phyloP scores from a whole-genome alignment of 768 basidiomycete species.

The Boletales sp. region DNA sequence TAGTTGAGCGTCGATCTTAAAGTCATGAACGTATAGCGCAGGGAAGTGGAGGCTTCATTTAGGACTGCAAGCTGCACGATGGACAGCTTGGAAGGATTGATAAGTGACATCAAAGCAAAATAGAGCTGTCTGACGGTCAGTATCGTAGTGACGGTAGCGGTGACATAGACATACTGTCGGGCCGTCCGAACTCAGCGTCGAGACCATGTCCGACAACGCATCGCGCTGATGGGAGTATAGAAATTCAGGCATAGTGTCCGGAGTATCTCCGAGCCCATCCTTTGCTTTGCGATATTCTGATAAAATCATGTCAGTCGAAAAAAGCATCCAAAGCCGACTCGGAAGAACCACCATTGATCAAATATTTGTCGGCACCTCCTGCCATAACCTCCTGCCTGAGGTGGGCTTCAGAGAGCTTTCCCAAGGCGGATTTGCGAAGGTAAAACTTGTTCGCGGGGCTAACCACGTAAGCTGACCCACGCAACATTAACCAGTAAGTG shows the following conservation, averaged over 20 bases:
- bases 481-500: neutral
- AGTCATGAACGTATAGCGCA: constrained; percentile 21
- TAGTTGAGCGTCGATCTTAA: constrained; percentile 3
- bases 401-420: neutral
- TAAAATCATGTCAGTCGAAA: neutral
- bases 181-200: constrained; percentile 11
- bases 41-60: constrained; percentile 20
- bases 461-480: constrained; percentile 16
- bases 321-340: neutral
- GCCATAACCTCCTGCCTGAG: constrained; percentile 23
- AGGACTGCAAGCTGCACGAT: constrained; percentile 30
- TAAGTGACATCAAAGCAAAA: constrained; percentile 25
- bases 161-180: constrained; percentile 13
- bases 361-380: constrained; percentile 12
- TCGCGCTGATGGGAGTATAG: constrained; percentile 7
- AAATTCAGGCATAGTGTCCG: constrained; percentile 8
- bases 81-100: constrained; percentile 24
- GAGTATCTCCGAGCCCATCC: constrained; percentile 14
- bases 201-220: constrained; percentile 5
- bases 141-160: neutral
- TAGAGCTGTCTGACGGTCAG: constrained; percentile 18
- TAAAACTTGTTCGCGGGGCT: constrained; percentile 14
- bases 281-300: constrained; percentile 22
- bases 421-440: constrained; percentile 19
- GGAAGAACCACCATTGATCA: neutral